phyloP scores from a whole-genome alignment of 2,329 filamentous ascomycete genomes.

The Penicillium decumbens region DNA sequence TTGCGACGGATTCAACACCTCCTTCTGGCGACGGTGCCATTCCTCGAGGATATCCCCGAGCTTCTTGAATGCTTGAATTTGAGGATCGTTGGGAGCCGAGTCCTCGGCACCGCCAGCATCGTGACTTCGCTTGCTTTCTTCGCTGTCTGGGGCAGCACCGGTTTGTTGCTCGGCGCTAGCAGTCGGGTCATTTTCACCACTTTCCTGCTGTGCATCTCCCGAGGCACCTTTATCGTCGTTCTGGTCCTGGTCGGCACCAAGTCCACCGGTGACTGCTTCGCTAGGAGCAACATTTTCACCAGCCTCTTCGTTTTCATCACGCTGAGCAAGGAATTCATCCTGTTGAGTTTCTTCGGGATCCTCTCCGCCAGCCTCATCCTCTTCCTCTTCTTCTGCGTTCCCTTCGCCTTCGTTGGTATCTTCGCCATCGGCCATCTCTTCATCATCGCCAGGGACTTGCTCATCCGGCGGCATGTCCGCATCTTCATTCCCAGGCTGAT shows the following conservation, averaged over 20 bases:
- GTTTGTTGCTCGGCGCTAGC: constrained; percentile 46
- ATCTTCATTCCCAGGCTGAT: constrained; percentile 30
- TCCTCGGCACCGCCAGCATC: constrained; percentile 38
- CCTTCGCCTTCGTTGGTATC: constrained; percentile 46
- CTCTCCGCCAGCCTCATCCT: constrained; percentile 35
- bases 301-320: constrained; percentile 49
- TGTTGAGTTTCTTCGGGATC: constrained; percentile 53
- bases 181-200: constrained; percentile 44
- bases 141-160: constrained; percentile 40
- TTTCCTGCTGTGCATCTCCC: constrained; percentile 41
- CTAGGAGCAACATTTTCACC: constrained; percentile 51
- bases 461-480: constrained; percentile 29
- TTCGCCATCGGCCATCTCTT: constrained; percentile 43
- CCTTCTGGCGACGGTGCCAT: constrained; percentile 83
- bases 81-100: constrained; percentile 34
- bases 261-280: constrained; percentile 39
- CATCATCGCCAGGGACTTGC: constrained; percentile 31
- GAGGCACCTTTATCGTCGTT: constrained; percentile 46
- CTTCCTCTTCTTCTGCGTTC: constrained; percentile 46
- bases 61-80: constrained; percentile 80
- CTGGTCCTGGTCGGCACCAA: constrained; percentile 39
- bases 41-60: constrained; percentile 86
- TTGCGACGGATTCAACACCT: constrained; percentile 64
- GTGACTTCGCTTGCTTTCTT: constrained; percentile 36
- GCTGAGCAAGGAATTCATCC: constrained; percentile 44